Evolutionary conservation across 371 early-diverging fungal genomes (phyloP).

Genomic region (Zychaea mexicana): DNA sequence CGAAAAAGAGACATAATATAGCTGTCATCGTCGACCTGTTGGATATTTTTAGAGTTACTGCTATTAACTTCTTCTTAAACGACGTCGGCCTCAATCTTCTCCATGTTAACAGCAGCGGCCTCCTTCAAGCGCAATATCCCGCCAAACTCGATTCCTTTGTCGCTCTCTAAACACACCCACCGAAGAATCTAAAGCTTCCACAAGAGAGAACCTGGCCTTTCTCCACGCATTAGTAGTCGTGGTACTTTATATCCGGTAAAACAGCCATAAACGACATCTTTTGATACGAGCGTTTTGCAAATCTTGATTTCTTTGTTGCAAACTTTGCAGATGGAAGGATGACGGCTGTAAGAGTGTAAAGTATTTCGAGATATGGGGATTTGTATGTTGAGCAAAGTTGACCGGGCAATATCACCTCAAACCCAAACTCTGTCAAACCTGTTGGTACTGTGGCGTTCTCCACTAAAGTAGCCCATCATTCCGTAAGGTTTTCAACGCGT

Average conservation of each 20-base stretch:
- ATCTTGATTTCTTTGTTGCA: conserved; percentile 17
- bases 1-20: neutral
- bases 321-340: conserved; percentile 26
- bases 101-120: conserved; percentile 2
- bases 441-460: conserved; percentile 33
- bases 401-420: conserved; percentile 35
- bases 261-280: conserved; percentile 27
- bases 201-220: neutral
- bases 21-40: neutral
- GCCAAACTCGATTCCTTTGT: conserved; percentile 21
- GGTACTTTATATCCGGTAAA: conserved; percentile 29
- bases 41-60: neutral
- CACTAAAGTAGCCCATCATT: conserved; percentile 23
- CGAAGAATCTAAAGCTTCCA: conserved; percentile 33
- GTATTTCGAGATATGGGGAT: conserved; percentile 24
- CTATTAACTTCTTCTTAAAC: conserved; percentile 37
- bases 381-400: conserved; percentile 28
- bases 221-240: conserved; percentile 23
- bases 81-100: conserved; percentile 27
- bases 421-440: conserved; percentile 37
- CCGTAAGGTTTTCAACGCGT: conserved; percentile 28
- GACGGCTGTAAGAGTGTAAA: conserved; percentile 25
- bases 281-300: conserved; percentile 31
- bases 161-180: conserved; percentile 30
- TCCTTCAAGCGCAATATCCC: conserved; percentile 17